A percentile compares a stretch with the other conserved stretches of the same genome.
Conservation (phyloP, 306 rosid species). For the Abrus precatorius region DNA sequence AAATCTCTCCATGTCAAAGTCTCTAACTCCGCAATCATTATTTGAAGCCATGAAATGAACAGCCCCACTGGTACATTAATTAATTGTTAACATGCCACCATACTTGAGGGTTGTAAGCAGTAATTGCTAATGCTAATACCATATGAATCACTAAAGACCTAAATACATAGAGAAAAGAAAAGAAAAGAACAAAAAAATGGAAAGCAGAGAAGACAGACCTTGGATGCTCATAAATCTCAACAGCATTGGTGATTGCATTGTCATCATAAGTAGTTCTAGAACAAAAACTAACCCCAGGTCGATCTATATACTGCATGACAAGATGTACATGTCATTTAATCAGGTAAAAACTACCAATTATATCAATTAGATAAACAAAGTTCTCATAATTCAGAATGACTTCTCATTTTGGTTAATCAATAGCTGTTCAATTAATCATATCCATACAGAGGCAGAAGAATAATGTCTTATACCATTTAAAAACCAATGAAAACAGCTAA, state of each 20-base stretch:
- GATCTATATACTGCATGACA: slow-evolving; percentile 73
- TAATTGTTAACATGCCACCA: slow-evolving; percentile 20
- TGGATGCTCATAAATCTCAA: slow-evolving; percentile 71
- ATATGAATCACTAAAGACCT: slow-evolving; percentile 21
- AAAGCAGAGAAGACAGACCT: slow-evolving; percentile 56
- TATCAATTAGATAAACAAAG: background rate
- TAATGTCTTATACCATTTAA: background rate
- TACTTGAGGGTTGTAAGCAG: background rate
- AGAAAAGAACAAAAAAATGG: background rate
- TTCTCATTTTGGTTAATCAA: slow-evolving; percentile 8
- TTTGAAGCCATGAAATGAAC: slow-evolving; percentile 87
- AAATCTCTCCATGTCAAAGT: slow-evolving; percentile 87
- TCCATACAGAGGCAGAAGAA: slow-evolving; percentile 20
- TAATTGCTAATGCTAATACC: slow-evolving; percentile 21
- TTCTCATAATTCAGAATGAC: slow-evolving; percentile 9
- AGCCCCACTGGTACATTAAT: slow-evolving; percentile 67
- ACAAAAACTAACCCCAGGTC: slow-evolving; percentile 83
- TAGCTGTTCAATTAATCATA: slow-evolving; percentile 30
- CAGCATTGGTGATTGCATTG: slow-evolving; percentile 87
- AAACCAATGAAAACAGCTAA: background rate
- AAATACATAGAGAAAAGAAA: slow-evolving; percentile 22
- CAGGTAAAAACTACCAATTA: background rate
- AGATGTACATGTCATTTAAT: background rate
- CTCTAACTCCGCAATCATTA: slow-evolving; percentile 83
- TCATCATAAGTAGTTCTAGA: slow-evolving; percentile 77